A percentile compares a stretch with the other conserved stretches of the same genome.
phyloP scores from a whole-genome alignment of 768 basidiomycete genomes.

The Pleurotus salmoneostramineus region DNA sequence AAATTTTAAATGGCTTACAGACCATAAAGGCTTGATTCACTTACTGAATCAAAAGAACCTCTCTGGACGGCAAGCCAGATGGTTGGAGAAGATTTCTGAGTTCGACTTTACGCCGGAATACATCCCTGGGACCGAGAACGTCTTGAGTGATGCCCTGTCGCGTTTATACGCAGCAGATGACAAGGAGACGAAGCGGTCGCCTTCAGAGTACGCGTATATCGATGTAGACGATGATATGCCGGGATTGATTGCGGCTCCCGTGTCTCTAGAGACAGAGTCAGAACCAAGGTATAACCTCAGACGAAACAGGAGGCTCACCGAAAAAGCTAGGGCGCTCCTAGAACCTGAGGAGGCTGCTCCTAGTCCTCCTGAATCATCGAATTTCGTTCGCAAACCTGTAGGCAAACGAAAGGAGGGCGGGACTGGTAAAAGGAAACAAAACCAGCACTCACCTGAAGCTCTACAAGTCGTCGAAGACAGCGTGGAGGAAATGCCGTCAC shows the following conservation, averaged over 20 bases:
- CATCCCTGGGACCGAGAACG: conserved; percentile 8
- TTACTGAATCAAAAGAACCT: conserved; percentile 10
- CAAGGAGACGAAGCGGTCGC: conserved; percentile 10
- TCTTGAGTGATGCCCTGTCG: neutral
- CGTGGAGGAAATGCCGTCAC: no score
- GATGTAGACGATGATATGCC: conserved; percentile 12
- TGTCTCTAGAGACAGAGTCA: no score
- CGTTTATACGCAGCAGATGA: conserved; percentile 11
- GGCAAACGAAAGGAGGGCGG: conserved; percentile 12
- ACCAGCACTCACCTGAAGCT: no score
- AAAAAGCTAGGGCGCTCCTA: no score
- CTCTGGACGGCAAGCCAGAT: no score
- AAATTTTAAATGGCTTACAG: conserved; percentile 6
- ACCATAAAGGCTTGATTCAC: conserved; percentile 9
- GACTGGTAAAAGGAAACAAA: neutral
- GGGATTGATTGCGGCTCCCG: no score
- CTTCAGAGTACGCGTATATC: no score
- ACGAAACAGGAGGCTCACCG: no score
- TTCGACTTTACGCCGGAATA: no score
- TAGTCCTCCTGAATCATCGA: neutral
- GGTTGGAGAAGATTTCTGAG: no score
- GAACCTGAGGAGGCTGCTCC: no score
- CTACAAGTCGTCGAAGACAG: neutral
- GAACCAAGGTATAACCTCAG: no score
- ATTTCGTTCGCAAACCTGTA: conserved; percentile 11